Conservation (phyloP, 169 alveolate species). For the Theileria sp. region DNA sequence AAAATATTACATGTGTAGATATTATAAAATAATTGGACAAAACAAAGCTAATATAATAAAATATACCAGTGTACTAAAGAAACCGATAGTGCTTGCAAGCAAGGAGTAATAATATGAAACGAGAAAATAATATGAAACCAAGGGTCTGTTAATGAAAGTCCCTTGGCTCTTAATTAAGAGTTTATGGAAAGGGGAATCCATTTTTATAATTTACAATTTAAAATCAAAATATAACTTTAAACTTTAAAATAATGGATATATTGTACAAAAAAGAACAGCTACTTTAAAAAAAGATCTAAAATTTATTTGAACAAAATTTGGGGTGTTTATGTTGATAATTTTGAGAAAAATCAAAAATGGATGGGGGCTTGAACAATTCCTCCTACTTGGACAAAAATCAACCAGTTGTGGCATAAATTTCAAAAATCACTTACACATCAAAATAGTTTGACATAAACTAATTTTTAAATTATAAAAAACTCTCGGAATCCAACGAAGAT, state of each 20-base stretch:
- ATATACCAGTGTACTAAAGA: not conserved
- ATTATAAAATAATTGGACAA: too few relatives aligned
- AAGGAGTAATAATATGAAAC: not conserved
- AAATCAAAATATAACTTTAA: not conserved
- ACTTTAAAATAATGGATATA: not conserved
- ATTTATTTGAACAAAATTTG: not conserved
- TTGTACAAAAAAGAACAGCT: not conserved
- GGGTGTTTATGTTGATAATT: not conserved
- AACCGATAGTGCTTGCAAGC: not conserved
- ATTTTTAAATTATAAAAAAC: not conserved
- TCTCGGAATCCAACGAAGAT: not conserved
- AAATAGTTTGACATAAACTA: not conserved
- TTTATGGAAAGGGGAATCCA: conserved; percentile 5
- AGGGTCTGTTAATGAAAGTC: not conserved
- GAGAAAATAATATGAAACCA: not conserved
- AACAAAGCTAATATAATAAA: too few relatives aligned
- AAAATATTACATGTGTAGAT: not conserved
- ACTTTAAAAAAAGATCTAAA: not conserved
- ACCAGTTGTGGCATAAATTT: not conserved
- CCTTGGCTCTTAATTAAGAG: conserved; percentile 9
- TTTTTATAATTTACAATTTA: not conserved
- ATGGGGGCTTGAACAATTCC: not conserved
- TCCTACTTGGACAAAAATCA: not conserved
- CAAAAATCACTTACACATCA: conserved; percentile 1
- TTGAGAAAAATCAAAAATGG: not conserved